Evolutionary conservation across 257 asterid genomes (phyloP).

Genomic region (Solanum appendiculatum): DNA sequence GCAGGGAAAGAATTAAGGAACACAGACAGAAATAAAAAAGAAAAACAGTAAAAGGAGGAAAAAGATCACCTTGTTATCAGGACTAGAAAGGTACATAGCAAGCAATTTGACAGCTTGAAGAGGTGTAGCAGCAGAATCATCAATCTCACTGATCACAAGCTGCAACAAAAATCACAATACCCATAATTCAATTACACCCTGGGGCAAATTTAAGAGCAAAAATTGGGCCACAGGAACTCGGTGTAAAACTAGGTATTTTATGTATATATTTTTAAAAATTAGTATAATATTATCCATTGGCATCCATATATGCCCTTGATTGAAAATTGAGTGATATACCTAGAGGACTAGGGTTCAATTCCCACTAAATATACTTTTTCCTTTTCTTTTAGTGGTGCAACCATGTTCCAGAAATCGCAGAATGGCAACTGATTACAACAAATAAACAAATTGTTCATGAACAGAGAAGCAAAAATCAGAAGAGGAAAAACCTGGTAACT

Average conservation of each 20-base stretch:
- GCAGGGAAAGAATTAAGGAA: neutral
- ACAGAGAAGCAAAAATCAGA: neutral
- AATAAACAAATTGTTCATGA: neutral
- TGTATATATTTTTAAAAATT: no score
- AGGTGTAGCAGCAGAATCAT: constrained; percentile 85
- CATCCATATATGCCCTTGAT: neutral
- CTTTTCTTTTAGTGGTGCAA: neutral
- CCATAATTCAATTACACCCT: neutral
- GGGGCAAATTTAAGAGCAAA: neutral
- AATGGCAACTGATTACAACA: neutral
- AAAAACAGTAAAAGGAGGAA: neutral
- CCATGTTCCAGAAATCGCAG: neutral
- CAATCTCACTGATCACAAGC: constrained; percentile 92
- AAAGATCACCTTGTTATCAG: constrained; percentile 60
- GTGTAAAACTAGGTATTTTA: neutral
- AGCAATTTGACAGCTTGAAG: constrained; percentile 94
- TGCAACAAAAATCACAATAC: neutral
- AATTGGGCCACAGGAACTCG: neutral
- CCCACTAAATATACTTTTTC: neutral
- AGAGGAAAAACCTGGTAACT: constrained; percentile 54
- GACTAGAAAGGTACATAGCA: constrained; percentile 62
- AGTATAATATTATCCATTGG: neutral
- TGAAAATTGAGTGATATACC: no score
- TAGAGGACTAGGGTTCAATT: neutral
- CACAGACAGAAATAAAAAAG: neutral